Base-by-base conservation (phyloP, 352 stramenopile species). In the Phytophthora sp. region DNA sequence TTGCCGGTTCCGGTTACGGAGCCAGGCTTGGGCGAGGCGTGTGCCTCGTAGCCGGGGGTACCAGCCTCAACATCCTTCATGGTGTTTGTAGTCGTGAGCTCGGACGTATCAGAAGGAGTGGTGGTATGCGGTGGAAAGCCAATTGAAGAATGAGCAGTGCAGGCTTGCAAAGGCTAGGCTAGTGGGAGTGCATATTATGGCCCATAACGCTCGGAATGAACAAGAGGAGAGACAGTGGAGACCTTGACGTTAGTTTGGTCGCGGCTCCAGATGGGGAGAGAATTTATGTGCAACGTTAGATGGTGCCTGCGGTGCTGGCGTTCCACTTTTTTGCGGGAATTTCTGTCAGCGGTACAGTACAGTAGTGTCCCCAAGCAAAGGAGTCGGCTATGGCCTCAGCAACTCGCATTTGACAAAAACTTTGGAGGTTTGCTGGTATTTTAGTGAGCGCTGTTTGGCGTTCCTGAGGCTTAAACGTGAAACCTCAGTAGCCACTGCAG, bases 31-130 rank as follows among this genome's bases (percentile, higher is more conserved):
- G 57, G 64, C 8, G 64, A 72, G 0, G 64, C 57, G 23, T 72
- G 64, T 13, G 56, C 31, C 15, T 72, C 64, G 64, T 72, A 72
- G 24, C 64, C 64, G 7, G 57, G 49, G 16, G 64, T 72, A 30
- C 57, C 64, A 9, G 64, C 64, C 31, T 72, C 64, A 30, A 72
- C 60, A 44, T 72, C 57, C 58, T 72, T 72, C 64, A 54, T 61
- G 52, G 29, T 61, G 58, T 33, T 46, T 21, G 39, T 63, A 42
- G 41, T 63, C 41, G 42, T 36, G 16, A 45, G 27, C 24, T 61
- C n/a, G 41, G 41, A 57, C 26, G 30, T n/a, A 51, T 50, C 24
- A 29, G 41, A 57, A 18, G 21, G 47, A 29, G 29, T 41, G 5
- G 35, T 35, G 6, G 29, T 63, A 44, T 72, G 63, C 63, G 67